These are phyloP conservation scores for Sarcodon aspratus DNA, from an alignment of 768 basidiomycete genomes.

Conservation along the genomic window DNA sequence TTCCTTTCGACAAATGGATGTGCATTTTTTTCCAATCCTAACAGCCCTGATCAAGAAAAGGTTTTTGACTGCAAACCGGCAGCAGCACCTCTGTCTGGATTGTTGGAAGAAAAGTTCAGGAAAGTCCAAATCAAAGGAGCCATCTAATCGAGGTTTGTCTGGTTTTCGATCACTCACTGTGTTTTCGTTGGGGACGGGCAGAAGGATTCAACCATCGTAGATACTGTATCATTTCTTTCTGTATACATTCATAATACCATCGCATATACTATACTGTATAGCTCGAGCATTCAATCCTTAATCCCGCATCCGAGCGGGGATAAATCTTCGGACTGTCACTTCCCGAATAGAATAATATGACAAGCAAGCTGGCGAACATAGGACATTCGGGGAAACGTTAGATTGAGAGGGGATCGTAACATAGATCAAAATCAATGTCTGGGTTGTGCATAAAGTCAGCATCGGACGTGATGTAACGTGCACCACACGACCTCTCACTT, in stretches of 20 bases:
- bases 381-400: slow-evolving; percentile 34
- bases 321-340: slow-evolving; percentile 73
- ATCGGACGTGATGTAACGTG: background rate
- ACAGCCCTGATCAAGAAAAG: slow-evolving; percentile 49
- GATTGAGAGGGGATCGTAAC: slow-evolving; percentile 83
- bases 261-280: background rate
- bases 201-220: too few species aligned
- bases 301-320: slow-evolving; percentile 89
- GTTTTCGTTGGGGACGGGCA: background rate
- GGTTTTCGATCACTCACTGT: slow-evolving; percentile 1
- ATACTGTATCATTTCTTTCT: too few species aligned
- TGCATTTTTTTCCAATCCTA: slow-evolving; percentile 54
- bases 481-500: slow-evolving; percentile 35
- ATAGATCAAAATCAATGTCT: slow-evolving; percentile 88
- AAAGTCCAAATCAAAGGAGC: slow-evolving; percentile 90
- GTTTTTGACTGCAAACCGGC: slow-evolving; percentile 63
- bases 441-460: background rate
- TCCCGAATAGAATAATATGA: slow-evolving; percentile 74
- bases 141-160: slow-evolving; percentile 34
- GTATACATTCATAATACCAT: too few species aligned
- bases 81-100: slow-evolving; percentile 41
- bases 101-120: slow-evolving; percentile 72
- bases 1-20: slow-evolving; percentile 68
- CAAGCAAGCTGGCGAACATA: slow-evolving; percentile 66
- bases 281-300: slow-evolving; percentile 20